Percentiles rank a stretch among this genome's conserved stretches.
Evolutionary conservation across 495 filamentous ascomycete genomes (phyloP).

Genomic region (Bathelium albidoporum): DNA sequence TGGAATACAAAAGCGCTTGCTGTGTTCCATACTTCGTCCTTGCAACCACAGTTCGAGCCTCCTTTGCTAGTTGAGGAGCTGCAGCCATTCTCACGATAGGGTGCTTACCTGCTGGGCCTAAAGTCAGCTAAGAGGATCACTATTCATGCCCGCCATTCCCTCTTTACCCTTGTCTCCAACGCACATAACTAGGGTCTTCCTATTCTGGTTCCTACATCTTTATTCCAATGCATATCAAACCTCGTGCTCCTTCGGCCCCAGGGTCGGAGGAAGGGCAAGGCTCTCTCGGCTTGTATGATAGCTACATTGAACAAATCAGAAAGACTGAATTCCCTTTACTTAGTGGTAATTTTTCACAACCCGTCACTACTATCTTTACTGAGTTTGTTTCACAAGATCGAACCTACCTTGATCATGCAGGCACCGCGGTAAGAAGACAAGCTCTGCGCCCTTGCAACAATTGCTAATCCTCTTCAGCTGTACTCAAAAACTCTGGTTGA

Average conservation of each 20-base stretch:
- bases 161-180: background rate
- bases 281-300: slow-evolving; percentile 4
- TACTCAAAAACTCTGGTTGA: slow-evolving; percentile 77
- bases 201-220: background rate
- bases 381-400: slow-evolving; percentile 18
- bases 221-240: background rate
- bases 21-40: too few species aligned
- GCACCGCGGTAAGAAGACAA: slow-evolving; percentile 42
- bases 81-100: too few species aligned
- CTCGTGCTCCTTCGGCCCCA: background rate
- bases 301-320: slow-evolving; percentile 27
- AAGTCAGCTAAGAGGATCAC: too few species aligned
- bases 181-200: background rate
- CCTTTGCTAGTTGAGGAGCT: too few species aligned
- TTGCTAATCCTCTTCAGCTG: slow-evolving; percentile 22
- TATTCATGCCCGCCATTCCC: too few species aligned
- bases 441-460: background rate
- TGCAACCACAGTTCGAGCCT: too few species aligned
- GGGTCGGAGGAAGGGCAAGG: background rate
- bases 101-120: too few species aligned
- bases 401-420: slow-evolving; percentile 65
- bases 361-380: background rate
- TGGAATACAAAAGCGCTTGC: too few species aligned
- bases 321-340: slow-evolving; percentile 37
- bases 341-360: slow-evolving; percentile 22